Evolutionary conservation across 805 yeast species (phyloP).

Genomic region (Candida montana): DNA sequence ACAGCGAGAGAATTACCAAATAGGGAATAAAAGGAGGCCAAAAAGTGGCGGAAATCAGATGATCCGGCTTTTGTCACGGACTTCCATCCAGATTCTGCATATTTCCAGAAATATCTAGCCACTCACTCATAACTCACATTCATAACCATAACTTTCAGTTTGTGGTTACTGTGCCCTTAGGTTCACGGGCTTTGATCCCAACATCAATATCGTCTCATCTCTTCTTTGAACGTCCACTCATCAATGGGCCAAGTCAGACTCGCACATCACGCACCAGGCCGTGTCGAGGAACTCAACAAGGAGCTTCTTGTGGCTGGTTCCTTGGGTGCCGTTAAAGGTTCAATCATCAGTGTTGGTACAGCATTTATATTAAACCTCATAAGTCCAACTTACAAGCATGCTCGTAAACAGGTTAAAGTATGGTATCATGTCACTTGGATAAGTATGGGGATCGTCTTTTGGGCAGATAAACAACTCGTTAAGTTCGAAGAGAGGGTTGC

Average conservation of each 20-base stretch:
- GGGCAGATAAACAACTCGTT: constrained; percentile 36
- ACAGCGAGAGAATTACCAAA: too few species aligned
- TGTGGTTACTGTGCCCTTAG: too few species aligned
- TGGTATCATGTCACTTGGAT: constrained; percentile 39
- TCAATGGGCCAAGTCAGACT: constrained; percentile 26
- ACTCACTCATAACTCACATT: too few species aligned
- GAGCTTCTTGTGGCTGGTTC: constrained; percentile 35
- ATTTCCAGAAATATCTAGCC: too few species aligned
- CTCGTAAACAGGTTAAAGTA: constrained; percentile 35
- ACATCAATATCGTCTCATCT: too few species aligned
- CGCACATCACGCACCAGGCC: constrained; percentile 33
- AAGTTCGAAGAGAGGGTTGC: constrained; percentile 31
- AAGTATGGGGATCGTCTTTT: constrained; percentile 35
- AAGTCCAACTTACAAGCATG: constrained; percentile 31
- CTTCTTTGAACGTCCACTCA: too few species aligned
- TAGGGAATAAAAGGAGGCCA: too few species aligned
- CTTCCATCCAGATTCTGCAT: too few species aligned
- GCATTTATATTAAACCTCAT: constrained; percentile 30
- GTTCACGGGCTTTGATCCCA: too few species aligned
- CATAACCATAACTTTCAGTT: too few species aligned
- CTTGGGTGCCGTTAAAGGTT: constrained; percentile 40
- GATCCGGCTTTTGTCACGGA: too few species aligned
- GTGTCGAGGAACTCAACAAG: constrained; percentile 30
- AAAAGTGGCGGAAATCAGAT: too few species aligned
- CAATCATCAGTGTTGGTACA: constrained; percentile 30